Base-by-base conservation (phyloP, 2,329 filamentous ascomycete genomes). In the Cyphellophora attinorum region DNA sequence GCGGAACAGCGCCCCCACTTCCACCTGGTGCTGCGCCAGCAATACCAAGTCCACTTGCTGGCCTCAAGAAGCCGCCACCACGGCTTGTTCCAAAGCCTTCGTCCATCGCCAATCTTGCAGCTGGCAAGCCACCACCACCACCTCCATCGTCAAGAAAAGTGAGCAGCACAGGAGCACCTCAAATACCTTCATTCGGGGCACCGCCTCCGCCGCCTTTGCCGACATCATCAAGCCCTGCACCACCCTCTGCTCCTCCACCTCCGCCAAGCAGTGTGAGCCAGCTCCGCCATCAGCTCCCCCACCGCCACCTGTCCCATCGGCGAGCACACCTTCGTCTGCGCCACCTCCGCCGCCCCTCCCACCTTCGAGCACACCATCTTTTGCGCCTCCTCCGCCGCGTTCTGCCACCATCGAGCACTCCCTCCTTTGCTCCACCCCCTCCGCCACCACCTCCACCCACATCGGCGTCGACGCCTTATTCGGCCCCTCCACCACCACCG, bases 101-200 rank as follows among this genome's bases (percentile, higher is more conserved):
- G 5, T 80, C 79, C 11, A 68, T 75, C 13, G 62, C 67, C 15
- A 78, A 76, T 21, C 64, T 70, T 47, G 64, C 68, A 40, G 74
- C 49, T 14, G 45, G 51, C 19, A 64, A 59, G 50, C 67, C 69
- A 27, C 72, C 72, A 4, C 70, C 74, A 13, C 73, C 73, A 28
- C 73, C 74, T 28, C 65, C 70, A 6, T 54, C 65, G 14, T 64
- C 65, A 27, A 65, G 75, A 45, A 79, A 78, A 51, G 34, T 44
- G 25, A 49, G 46, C 45, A 32, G 48, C 45, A 27, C 50, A 40
- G 29, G 45, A 40, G 69, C 72, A 6, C 74, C 72, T 30, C 62
- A 65, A 14, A 57, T 51, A 52, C 62, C 61, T 34, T 61, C 66
- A 5, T 61, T 62, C 29, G 58, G 61, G 27, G 58, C 61, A 19